Base-by-base conservation (phyloP, 2,329 filamentous ascomycete species). In the Boeremia exigua region DNA sequence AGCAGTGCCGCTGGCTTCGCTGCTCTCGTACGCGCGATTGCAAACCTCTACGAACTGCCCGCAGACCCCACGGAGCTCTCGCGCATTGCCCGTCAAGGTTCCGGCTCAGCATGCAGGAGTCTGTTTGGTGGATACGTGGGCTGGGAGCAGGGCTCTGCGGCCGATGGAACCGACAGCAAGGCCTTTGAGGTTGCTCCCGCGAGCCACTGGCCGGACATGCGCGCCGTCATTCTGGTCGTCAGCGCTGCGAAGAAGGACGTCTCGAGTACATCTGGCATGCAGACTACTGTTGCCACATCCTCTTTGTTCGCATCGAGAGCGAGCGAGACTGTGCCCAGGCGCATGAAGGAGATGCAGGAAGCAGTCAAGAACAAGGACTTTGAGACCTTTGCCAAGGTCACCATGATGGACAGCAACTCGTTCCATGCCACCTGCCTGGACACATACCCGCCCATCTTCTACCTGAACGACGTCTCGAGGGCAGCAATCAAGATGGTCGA, bases 361-460 rank as follows among this genome's bases (percentile, higher is more conserved):
- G 92, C 94, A 4, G 88, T 98, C 58, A 78, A 82, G 64, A 82
- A 85, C 60, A 86, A 85, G 67, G 90, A 99, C 78, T 99, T 99
- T 78, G 85, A 87, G 67, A 81, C 84, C 17, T 99, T 99, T 72
- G 95, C 89, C 23, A 87, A 91, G 74, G 84, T 97, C 59, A 96
- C 95, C 14, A 99, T 97, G 93, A 89, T 88, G 75, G 95, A 99
- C 75, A 96, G 90, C 73, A 99, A 99, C 80, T 91, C 88, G 56
- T 99, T 99, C 86, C 95, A 99, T 77, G 91, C 95, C 33, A 92
- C 89, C 54, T 98, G 95, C 75, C 82, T 96, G 67, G 95, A 99
- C 75, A 98, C 95, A 1, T 92, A 92, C 79, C 95, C 96, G 39
- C 95, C 96, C 15, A 99, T 99, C 73, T 97, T 96, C 79, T 99